Conservation (phyloP, 2,329 filamentous ascomycete species). For the Zymoseptoria passerinii region DNA sequence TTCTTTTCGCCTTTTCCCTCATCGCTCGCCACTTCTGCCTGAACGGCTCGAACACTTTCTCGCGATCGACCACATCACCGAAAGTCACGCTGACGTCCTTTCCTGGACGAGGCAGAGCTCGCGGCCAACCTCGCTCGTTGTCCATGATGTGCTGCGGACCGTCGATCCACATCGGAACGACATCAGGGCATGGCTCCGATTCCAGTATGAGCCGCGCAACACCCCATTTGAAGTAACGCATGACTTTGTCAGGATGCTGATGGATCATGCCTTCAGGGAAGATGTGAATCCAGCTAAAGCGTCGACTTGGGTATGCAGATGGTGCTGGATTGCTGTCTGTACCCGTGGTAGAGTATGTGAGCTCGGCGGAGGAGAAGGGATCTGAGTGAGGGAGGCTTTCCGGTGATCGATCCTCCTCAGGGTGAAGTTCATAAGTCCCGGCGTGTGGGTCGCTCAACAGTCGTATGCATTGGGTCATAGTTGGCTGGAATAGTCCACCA, state of each 20-base stretch:
- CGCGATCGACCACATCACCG: slow-evolving; percentile 67
- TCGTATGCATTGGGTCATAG: slow-evolving; percentile 75
- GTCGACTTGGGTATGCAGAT: slow-evolving; percentile 60
- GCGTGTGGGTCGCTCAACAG: slow-evolving; percentile 55
- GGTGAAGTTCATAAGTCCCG: slow-evolving; percentile 9
- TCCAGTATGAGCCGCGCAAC: slow-evolving; percentile 86
- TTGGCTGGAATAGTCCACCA: slow-evolving; percentile 85
- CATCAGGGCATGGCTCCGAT: slow-evolving; percentile 73
- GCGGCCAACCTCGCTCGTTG: slow-evolving; percentile 69
- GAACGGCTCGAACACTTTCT: slow-evolving; percentile 68
- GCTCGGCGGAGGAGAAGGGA: slow-evolving; percentile 47
- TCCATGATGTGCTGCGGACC: slow-evolving; percentile 84
- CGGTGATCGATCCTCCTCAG: slow-evolving; percentile 3
- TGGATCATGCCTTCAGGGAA: slow-evolving; percentile 95
- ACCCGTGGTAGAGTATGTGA: slow-evolving; percentile 59
- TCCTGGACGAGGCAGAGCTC: slow-evolving; percentile 68
- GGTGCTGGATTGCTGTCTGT: slow-evolving; percentile 61
- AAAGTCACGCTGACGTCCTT: slow-evolving; percentile 66
- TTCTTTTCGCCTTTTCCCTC: slow-evolving; percentile 44
- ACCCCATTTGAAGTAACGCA: slow-evolving; percentile 99
- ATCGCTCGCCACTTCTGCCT: slow-evolving; percentile 66
- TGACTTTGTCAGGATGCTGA: slow-evolving; percentile 66
- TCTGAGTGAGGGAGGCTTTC: slow-evolving; percentile 35
- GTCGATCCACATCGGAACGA: slow-evolving; percentile 91
- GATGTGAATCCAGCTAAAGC: slow-evolving; percentile 81